These are phyloP conservation scores for Aspergillus leporis DNA, from an alignment of 495 filamentous ascomycete genomes.

Conservation along the genomic window DNA sequence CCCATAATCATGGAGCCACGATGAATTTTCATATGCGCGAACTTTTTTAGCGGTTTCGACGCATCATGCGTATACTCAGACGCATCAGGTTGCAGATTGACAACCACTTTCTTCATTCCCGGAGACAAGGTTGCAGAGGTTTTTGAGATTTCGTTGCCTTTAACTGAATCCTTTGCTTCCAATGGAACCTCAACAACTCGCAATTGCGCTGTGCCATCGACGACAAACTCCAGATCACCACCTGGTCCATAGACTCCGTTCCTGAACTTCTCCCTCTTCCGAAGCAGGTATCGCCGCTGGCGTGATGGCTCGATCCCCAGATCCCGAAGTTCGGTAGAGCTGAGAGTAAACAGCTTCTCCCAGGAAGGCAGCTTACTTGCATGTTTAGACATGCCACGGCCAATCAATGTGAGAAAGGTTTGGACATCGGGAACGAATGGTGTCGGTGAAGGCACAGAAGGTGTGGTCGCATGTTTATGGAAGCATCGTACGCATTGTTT, in stretches of 20 bases:
- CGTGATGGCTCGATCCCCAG: constrained; percentile 85
- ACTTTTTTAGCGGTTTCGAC: constrained; percentile 44
- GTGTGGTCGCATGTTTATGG: constrained; percentile 25
- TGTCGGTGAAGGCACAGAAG: constrained; percentile 67
- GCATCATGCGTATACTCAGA: constrained; percentile 40
- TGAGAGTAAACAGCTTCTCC: constrained; percentile 81
- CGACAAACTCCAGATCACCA: constrained; percentile 72
- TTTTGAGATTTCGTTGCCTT: constrained; percentile 7
- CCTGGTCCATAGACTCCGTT: constrained; percentile 74
- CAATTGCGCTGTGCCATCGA: constrained; percentile 70
- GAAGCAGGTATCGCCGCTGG: constrained; percentile 76
- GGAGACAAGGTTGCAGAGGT: constrained; percentile 50
- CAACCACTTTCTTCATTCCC: constrained; percentile 59
- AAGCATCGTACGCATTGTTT: constrained; percentile 37
- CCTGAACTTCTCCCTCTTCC: constrained; percentile 82
- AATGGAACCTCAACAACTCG: constrained; percentile 63
- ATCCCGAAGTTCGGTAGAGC: constrained; percentile 73
- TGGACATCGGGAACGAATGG: constrained; percentile 84
- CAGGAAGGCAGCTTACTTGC: constrained; percentile 79
- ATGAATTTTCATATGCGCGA: constrained; percentile 64
- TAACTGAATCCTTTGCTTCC: constrained; percentile 9
- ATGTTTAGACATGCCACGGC: constrained; percentile 79
- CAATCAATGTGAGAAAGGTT: constrained; percentile 91
- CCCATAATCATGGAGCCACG: constrained; percentile 67
- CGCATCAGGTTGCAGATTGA: constrained; percentile 68